Evolutionary conservation across 2,329 filamentous ascomycete species (phyloP), one percentile per base, ranked within the genome.

Genomic region (Ilyonectria robusta): DNA sequence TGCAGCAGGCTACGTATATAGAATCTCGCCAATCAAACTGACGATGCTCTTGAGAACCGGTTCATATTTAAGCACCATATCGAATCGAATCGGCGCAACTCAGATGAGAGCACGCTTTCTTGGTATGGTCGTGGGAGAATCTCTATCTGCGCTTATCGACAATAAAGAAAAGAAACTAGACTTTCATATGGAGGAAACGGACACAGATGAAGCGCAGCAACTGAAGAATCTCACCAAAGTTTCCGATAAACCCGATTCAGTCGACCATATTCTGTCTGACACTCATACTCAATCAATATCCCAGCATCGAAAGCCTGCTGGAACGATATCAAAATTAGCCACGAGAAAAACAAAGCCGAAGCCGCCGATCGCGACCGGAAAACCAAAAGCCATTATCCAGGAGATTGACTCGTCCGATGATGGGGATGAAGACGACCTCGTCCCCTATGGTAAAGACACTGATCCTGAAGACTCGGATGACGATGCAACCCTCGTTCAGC

Each of bases 401-500:
- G 92, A 94, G 75, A 78, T 94, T 10, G 84, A 86, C 26, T 86
- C 87, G 10, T 87, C 87, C 2, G 87, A 88, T 1, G 87, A 89
- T 1, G 86, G 85, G 9, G 89, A 91, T 51, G 87, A 90, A 35
- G 89, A 91, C 17, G 92, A 93, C 66, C 83, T 98, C 1, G 84
- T 89, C 2, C 88, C 93, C 1, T 97, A 98, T 73, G 88, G 89
- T 15, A 98, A 97, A 78, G 93, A 94, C 75, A 94, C 93, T 2
- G 96, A 99, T 72, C 88, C 90, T 0, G 94, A 97, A 77, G 96
- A 99, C 77, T 95, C 94, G 0, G 94, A 98, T 64, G 95, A 98
- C 42, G 97, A 99, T 74, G 92, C 96, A 6, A 97, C 94, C 0
- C 84, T 97, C 19, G 87, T 98, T 54, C 91, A 93, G 64, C 88